A percentile compares a stretch with the other conserved stretches of the same genome.
These are phyloP conservation scores for Mortierella sp. DNA, from an alignment of 371 early-diverging fungal species.

Conservation along the genomic window DNA sequence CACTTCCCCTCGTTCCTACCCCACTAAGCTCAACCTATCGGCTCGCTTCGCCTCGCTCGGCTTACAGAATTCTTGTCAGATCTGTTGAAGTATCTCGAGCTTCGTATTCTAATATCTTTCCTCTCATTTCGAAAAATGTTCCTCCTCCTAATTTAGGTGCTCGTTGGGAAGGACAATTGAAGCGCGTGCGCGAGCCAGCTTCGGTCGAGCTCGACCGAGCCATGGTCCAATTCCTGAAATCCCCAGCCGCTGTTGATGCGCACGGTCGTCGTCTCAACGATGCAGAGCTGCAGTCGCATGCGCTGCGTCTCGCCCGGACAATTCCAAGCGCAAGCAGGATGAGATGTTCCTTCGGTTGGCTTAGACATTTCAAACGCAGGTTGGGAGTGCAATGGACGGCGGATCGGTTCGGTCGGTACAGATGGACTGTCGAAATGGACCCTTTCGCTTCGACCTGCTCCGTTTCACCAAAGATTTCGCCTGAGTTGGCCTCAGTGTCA, in stretches of 20 bases:
- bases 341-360: slow-evolving; percentile 52
- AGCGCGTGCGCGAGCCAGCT: slow-evolving; percentile 53
- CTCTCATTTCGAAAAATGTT: neutral
- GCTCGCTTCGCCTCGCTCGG: slow-evolving; percentile 30
- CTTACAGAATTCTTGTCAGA: neutral
- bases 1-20: slow-evolving; percentile 6
- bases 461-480: neutral
- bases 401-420: slow-evolving; percentile 40
- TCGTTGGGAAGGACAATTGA: slow-evolving; percentile 47
- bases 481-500: neutral
- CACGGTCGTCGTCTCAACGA: slow-evolving; percentile 52
- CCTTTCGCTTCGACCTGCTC: neutral
- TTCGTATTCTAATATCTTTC: neutral
- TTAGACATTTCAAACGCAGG: slow-evolving; percentile 47
- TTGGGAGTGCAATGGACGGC: slow-evolving; percentile 47
- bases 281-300: slow-evolving; percentile 47
- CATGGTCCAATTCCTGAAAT: slow-evolving; percentile 47
- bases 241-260: slow-evolving; percentile 31
- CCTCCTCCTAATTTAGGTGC: slow-evolving; percentile 23
- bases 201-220: slow-evolving; percentile 51
- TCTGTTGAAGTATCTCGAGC: neutral
- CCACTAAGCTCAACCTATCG: slow-evolving; percentile 8
- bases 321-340: slow-evolving; percentile 43
- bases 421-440: slow-evolving; percentile 44
- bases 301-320: slow-evolving; percentile 34